Conservation (phyloP, 192 early-diverging fungal species). For the Dimargaris verticillata region DNA sequence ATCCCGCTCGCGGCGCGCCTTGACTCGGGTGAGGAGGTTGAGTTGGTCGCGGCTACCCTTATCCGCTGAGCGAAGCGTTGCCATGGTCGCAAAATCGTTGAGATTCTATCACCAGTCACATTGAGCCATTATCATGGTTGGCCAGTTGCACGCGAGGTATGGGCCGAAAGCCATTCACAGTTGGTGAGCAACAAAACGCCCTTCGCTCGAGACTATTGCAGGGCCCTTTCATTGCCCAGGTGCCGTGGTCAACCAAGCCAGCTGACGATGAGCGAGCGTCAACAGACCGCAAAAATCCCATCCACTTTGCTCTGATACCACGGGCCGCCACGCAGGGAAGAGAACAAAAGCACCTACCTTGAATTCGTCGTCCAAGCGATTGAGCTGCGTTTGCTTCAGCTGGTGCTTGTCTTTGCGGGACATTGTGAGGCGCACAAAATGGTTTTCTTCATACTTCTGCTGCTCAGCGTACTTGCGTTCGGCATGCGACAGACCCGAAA, state of each 20-base stretch:
- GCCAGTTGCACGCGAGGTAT: too few species aligned
- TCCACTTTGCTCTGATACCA: background rate
- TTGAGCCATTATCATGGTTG: too few species aligned
- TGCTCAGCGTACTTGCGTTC: conserved; percentile 45
- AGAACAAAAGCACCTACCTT: conserved; percentile 25
- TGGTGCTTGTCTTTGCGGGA: conserved; percentile 59
- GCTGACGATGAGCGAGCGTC: background rate
- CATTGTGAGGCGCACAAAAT: conserved; percentile 60
- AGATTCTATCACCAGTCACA: conserved; percentile 13
- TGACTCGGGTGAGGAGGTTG: background rate
- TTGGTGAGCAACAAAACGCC: too few species aligned
- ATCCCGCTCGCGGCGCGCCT: background rate
- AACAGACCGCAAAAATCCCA: background rate
- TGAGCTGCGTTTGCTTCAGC: conserved; percentile 33
- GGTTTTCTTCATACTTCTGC: conserved; percentile 70
- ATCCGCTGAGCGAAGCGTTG: conserved; percentile 8
- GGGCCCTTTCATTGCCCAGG: too few species aligned
- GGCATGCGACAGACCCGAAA: conserved; percentile 35
- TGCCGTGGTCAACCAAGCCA: too few species aligned
- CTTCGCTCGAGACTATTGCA: too few species aligned
- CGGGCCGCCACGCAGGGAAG: background rate
- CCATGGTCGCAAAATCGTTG: conserved; percentile 31
- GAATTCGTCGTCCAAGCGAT: conserved; percentile 71
- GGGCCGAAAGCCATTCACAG: too few species aligned
- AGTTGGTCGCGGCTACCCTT: background rate